Base-by-base conservation (phyloP, 2,329 filamentous ascomycete genomes). In the Apiospora aurea region DNA sequence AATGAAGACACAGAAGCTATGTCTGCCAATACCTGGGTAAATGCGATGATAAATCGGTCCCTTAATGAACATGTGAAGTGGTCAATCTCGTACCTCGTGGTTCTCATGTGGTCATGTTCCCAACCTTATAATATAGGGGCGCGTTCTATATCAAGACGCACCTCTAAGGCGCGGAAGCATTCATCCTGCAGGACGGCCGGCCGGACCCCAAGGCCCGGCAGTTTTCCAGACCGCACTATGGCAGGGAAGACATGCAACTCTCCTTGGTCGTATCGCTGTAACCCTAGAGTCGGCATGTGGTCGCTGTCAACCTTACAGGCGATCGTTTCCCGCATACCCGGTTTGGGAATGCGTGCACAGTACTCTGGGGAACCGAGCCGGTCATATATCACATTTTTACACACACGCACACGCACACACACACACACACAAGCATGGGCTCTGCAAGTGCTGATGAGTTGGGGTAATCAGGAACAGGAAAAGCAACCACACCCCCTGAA, bases 281-380 rank as follows among this genome's bases (percentile, higher is more conserved):
- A 41, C 29, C 29, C 41, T 10, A n/a, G 10, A 14, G 5, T 24
- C 29, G 10, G 18, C 57, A 64, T 41, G 13, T 41, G 29, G 16
- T 21, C 53, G 29, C 7, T 61, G 29, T 61, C 29, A 61, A n/a
- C 57, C 57, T 10, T 64, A 64, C 57, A 64, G 57, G 34, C 57
- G 57, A 64, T 64, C 57, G 21, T 34, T n/a, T 24, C 34, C 57
- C 57, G 57, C 57, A 38, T 24, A 64, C 57, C 57, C 57, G 57
- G 57, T 64, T 64, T 64, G 34, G 34, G 7, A 21, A 38, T n/a
- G 46, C 21, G 21, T n/a, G n/a, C n/a, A 5, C 3, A 49, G 2
- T 24, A 26, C 13, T 6, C 49, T n/a, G n/a, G 49, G 21, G 49
- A 24, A 4, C 4, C 14, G 10, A 49, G 46, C 16, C 53, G 53